phyloP scores from a whole-genome alignment of 129 eudicot species.

The Pittosporum tobira region DNA sequence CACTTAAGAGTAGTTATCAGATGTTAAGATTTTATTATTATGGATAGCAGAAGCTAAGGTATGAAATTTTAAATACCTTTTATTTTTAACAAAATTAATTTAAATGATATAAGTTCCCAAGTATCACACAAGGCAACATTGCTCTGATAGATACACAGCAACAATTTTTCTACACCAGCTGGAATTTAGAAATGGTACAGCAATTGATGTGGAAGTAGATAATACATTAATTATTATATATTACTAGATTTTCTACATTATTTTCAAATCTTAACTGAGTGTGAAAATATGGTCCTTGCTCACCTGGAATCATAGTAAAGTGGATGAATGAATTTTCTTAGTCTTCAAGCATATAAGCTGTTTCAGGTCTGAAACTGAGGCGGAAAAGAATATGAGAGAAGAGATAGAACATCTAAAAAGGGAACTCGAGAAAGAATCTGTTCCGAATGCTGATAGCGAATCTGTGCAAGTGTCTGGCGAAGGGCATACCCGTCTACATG shows the following conservation, averaged over 20 bases:
- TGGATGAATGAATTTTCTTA: no score
- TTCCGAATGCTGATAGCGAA: constrained; percentile 11
- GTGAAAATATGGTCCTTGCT: neutral
- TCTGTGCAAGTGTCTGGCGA: constrained; percentile 20
- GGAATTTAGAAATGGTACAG: no score
- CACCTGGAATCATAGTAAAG: neutral
- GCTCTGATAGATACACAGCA: no score
- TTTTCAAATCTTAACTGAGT: neutral
- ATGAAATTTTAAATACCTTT: neutral
- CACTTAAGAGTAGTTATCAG: neutral
- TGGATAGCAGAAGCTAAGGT: no score
- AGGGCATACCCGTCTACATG: constrained; percentile 18
- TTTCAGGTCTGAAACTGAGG: constrained; percentile 56
- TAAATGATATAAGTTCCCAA: no score
- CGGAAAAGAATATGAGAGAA: constrained; percentile 44
- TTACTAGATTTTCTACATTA: neutral
- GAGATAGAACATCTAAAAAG: constrained; percentile 36
- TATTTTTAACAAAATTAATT: no score
- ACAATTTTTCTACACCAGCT: no score
- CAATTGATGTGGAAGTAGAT: no score
- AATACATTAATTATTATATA: no score
- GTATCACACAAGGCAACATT: no score
- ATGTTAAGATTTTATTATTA: no score
- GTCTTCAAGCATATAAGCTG: neutral
- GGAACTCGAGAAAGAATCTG: constrained; percentile 23